These are phyloP conservation scores for Leishmania guyanensis DNA, from an alignment of 208 protist genomes.

Conservation along the genomic window DNA sequence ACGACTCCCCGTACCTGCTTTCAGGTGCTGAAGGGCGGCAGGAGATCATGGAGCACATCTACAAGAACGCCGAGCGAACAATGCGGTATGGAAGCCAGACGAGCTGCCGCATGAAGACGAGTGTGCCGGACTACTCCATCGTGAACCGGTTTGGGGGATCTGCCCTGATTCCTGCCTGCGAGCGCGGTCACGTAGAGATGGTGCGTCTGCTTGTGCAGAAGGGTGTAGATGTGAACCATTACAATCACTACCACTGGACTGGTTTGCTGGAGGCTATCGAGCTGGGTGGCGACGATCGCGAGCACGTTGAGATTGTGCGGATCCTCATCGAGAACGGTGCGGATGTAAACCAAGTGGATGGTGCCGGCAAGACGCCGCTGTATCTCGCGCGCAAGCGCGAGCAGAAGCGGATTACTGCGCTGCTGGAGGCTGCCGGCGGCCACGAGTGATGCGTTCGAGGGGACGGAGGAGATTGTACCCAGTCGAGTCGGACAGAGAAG, in stretches of 20 bases:
- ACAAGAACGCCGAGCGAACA: slow-evolving; percentile 32
- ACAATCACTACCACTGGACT: slow-evolving; percentile 46
- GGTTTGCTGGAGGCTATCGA: slow-evolving; percentile 47
- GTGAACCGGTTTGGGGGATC: slow-evolving; percentile 47
- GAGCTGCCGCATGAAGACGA: slow-evolving; percentile 29
- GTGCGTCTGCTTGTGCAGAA: slow-evolving; percentile 47
- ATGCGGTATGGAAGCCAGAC: slow-evolving; percentile 20
- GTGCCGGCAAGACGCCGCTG: slow-evolving; percentile 45
- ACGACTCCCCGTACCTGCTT: slow-evolving; percentile 63
- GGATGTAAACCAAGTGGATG: slow-evolving; percentile 49
- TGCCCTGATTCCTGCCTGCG: slow-evolving; percentile 49
- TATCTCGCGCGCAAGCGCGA: slow-evolving; percentile 47
- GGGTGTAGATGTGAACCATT: slow-evolving; percentile 47
- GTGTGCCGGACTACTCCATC: slow-evolving; percentile 43
- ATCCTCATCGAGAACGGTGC: slow-evolving; percentile 49
- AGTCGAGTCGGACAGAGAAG: not conserved
- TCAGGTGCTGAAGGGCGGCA: slow-evolving; percentile 43
- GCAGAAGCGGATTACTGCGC: slow-evolving; percentile 43
- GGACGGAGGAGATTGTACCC: not conserved
- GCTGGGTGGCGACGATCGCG: slow-evolving; percentile 58
- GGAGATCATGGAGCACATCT: slow-evolving; percentile 55
- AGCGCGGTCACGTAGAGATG: slow-evolving; percentile 50
- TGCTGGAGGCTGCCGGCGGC: slow-evolving; percentile 50
- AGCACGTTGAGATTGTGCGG: slow-evolving; percentile 63
- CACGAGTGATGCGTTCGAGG: slow-evolving; percentile 14